phyloP scores from a whole-genome alignment of 2,329 filamentous ascomycete genomes.

The Rutstroemia sp. region DNA sequence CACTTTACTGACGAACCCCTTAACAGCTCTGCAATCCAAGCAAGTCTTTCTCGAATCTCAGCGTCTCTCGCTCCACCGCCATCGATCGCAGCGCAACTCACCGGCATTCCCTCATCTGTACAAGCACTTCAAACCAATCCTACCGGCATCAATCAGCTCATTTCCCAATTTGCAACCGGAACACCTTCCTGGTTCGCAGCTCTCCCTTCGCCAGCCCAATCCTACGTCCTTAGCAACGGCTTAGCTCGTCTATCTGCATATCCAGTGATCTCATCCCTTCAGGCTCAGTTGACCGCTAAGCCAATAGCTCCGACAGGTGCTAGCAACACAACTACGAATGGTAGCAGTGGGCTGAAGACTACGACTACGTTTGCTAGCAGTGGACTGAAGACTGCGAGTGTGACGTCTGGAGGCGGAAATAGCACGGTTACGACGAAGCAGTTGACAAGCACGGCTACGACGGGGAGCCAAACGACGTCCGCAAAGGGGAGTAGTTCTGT shows the following conservation, averaged over 20 bases:
- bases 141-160: neutral
- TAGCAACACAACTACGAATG: neutral
- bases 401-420: neutral
- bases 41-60: neutral
- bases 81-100: conserved; percentile 1
- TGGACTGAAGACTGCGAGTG: neutral
- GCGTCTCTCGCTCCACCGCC: neutral
- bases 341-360: neutral
- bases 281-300: neutral
- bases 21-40: neutral
- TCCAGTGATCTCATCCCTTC: neutral
- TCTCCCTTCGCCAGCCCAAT: neutral
- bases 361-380: neutral
- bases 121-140: conserved; percentile 1
- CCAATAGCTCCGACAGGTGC: neutral
- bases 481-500: neutral
- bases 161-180: neutral
- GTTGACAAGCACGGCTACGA: neutral
- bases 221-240: neutral
- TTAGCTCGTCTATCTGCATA: neutral
- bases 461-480: neutral
- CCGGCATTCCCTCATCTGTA: neutral
- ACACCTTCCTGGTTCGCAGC: neutral
- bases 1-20: neutral
- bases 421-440: neutral